Evolutionary conservation across 495 filamentous ascomycete genomes (phyloP), one percentile per base, ranked within the genome.

Genomic region (Aspergillus ellipticus): DNA sequence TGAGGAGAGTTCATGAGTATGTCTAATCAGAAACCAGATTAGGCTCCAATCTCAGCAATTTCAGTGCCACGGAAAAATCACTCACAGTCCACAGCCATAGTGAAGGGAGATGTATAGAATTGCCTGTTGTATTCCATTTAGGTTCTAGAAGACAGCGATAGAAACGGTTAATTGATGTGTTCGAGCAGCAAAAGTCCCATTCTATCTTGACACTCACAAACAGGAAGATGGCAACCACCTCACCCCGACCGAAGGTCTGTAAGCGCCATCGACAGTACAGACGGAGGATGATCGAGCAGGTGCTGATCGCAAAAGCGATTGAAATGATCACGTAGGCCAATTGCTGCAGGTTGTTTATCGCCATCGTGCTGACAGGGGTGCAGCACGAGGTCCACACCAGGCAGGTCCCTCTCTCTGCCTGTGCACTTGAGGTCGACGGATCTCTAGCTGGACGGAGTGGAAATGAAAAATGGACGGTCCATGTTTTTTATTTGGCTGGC

Each of bases 61-160:
- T n/a, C n/a, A n/a, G 6, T 16, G 41, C 1, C 16, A n/a, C 17
- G n/a, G 10, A 2, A 4, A 28, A 28, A 28, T 42, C 22, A 46
- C 51, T 54, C 13, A 54, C 51, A 29, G 13, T 33, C 51, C 51
- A 45, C 41, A 46, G 2, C 51, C 51, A 54, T 54, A 33, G n/a
- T 46, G n/a, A 16, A 54, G 41, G 15, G 46, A 46, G 3, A 46
- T 35, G n/a, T 54, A 54, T 8, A 46, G 10, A 26, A 54, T 54
- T 15, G n/a, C 19, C 8, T 54, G 51, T 24, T 54, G 51, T 22
- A 54, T 33, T 19, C 17, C 19, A 46, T 54, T 54, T 5, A 54
- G 26, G 5, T 21, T 31, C 51, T 54, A 41, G 20, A 10, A 3
- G 42, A 1, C 6, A 19, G n/a, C n/a, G n/a, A n/a, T n/a, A n/a